Conservation (phyloP, 2,329 filamentous ascomycete genomes). For the Colletotrichum sp. region DNA sequence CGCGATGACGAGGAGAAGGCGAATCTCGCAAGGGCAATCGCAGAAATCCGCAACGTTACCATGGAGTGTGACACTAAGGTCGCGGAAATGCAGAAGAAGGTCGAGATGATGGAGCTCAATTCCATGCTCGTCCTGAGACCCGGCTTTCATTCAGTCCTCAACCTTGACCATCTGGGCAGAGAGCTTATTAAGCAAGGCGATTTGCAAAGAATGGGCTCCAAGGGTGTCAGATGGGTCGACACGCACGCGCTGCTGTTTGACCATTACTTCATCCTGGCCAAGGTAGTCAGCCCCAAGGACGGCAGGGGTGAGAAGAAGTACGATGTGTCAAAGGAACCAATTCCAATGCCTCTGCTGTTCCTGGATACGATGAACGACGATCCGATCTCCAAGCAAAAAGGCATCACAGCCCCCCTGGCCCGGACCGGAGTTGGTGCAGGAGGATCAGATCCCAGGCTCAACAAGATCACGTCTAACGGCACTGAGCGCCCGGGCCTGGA, state of each 20-base stretch:
- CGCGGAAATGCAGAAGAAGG: conserved; percentile 89
- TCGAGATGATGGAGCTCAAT: conserved; percentile 84
- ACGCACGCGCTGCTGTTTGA: conserved; percentile 94
- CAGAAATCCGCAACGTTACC: conserved; percentile 90
- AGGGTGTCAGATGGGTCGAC: conserved; percentile 91
- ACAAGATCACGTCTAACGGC: conserved; percentile 58
- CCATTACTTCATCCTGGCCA: conserved; percentile 93
- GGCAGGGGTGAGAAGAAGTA: conserved; percentile 81
- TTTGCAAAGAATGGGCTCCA: conserved; percentile 85
- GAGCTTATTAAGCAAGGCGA: conserved; percentile 90
- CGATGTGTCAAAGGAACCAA: conserved; percentile 93
- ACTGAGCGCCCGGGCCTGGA: conserved; percentile 64
- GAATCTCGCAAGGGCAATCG: conserved; percentile 82
- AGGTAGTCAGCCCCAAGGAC: conserved; percentile 74
- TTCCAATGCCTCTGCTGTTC: conserved; percentile 94
- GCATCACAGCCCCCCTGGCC: conserved; percentile 67
- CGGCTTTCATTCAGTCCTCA: conserved; percentile 87
- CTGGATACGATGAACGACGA: conserved; percentile 94
- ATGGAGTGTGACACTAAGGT: conserved; percentile 92
- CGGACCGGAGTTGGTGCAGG: conserved; percentile 65
- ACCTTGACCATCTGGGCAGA: conserved; percentile 91
- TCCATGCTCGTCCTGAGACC: conserved; percentile 84
- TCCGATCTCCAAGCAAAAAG: conserved; percentile 83
- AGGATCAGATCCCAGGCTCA: conserved; percentile 62
- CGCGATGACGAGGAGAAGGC: conserved; percentile 88